These are phyloP conservation scores for Fusarium sp. DNA, from an alignment of 2,329 filamentous ascomycete genomes.

Conservation along the genomic window DNA sequence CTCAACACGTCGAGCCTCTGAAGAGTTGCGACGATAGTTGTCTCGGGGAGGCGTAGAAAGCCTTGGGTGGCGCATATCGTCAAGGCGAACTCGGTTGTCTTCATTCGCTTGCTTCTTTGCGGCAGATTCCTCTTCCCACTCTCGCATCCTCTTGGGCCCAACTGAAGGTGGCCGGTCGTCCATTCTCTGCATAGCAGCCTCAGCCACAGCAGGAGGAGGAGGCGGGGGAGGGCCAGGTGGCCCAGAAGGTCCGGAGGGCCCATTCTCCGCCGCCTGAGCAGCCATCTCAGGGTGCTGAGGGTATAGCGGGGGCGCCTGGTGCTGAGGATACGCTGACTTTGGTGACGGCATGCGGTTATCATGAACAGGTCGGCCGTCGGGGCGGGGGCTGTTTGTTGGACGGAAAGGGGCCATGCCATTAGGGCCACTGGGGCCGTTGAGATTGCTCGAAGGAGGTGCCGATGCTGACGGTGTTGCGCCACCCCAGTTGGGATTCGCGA, in stretches of 20 bases:
- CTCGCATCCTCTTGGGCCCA: slow-evolving; percentile 82
- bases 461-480: slow-evolving; percentile 60
- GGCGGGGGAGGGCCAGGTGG: slow-evolving; percentile 59
- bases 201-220: slow-evolving; percentile 61
- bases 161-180: slow-evolving; percentile 82
- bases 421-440: slow-evolving; percentile 51
- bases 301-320: slow-evolving; percentile 67
- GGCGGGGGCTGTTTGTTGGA: slow-evolving; percentile 76
- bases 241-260: slow-evolving; percentile 47
- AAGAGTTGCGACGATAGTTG: slow-evolving; percentile 79
- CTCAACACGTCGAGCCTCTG: slow-evolving; percentile 72
- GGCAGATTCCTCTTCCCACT: slow-evolving; percentile 87
- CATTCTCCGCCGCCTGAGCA: slow-evolving; percentile 66
- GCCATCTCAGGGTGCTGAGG: slow-evolving; percentile 73
- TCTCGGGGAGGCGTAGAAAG: slow-evolving; percentile 77
- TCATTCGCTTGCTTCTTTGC: slow-evolving; percentile 90
- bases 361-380: slow-evolving; percentile 82
- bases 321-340: slow-evolving; percentile 83
- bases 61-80: slow-evolving; percentile 83
- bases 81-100: slow-evolving; percentile 84
- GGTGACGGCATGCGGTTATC: slow-evolving; percentile 93
- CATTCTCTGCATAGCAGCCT: slow-evolving; percentile 70
- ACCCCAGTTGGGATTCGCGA: slow-evolving; percentile 67
- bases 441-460: slow-evolving; percentile 50
- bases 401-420: slow-evolving; percentile 76